Conservation (phyloP, 2,329 filamentous ascomycete genomes). For the Dothistroma pini region DNA sequence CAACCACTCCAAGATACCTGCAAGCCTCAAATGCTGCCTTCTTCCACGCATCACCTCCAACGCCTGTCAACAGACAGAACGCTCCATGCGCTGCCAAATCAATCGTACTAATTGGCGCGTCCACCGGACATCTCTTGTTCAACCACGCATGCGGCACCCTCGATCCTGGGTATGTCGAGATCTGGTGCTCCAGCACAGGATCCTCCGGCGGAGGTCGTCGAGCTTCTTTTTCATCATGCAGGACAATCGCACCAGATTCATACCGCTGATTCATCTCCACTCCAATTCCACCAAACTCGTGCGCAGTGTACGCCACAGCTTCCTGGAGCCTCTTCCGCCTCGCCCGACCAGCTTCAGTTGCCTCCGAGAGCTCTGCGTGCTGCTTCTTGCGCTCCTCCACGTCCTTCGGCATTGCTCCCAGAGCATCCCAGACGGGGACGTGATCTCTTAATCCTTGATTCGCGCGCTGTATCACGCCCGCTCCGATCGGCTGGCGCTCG, state of each 20-base stretch:
- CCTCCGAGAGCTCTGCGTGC: slow-evolving; percentile 29
- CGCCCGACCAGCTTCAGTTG: slow-evolving; percentile 33
- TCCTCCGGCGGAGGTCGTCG: slow-evolving; percentile 24
- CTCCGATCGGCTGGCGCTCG: slow-evolving; percentile 41
- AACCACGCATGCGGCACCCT: slow-evolving; percentile 63
- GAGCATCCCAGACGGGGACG: slow-evolving; percentile 30
- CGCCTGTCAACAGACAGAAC: slow-evolving; percentile 46
- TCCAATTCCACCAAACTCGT: slow-evolving; percentile 53
- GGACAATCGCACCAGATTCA: slow-evolving; percentile 37
- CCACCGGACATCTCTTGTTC: slow-evolving; percentile 44
- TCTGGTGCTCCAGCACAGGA: slow-evolving; percentile 26
- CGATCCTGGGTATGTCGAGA: slow-evolving; percentile 55
- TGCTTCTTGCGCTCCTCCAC: slow-evolving; percentile 30
- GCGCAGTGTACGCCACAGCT: slow-evolving; percentile 30
- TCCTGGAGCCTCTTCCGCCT: slow-evolving; percentile 36
- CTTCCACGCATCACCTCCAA: slow-evolving; percentile 56
- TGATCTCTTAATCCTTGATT: slow-evolving; percentile 58
- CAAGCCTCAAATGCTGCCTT: slow-evolving; percentile 44
- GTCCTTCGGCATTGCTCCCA: slow-evolving; percentile 27
- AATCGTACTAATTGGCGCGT: slow-evolving; percentile 51
- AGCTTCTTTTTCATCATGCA: slow-evolving; percentile 28
- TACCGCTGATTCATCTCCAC: slow-evolving; percentile 60
- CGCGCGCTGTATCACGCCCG: slow-evolving; percentile 50
- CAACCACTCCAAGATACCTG: slow-evolving; percentile 42
- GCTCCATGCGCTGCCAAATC: slow-evolving; percentile 56